A percentile compares a stretch with the other conserved stretches of the same genome.
Conservation (phyloP, 768 basidiomycete species). For the Mycena maculata region DNA sequence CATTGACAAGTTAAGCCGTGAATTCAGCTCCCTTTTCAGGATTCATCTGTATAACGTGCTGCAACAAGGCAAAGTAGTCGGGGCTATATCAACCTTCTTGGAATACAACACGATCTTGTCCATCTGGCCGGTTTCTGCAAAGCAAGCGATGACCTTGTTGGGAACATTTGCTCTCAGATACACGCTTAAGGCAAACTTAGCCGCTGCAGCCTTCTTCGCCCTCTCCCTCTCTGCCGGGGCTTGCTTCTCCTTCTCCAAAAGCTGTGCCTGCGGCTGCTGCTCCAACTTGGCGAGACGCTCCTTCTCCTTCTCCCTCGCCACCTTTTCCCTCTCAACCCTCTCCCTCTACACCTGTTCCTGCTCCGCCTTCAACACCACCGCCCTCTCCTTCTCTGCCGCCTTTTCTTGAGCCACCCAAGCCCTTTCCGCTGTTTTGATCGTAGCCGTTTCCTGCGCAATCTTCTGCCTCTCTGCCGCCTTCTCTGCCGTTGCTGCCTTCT, state of each 20-base stretch:
- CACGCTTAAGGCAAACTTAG: conserved; percentile 87
- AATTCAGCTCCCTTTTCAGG: conserved; percentile 99
- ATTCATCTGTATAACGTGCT: conserved; percentile 95
- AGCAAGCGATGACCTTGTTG: conserved; percentile 99
- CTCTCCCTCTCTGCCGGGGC: conserved; percentile 40
- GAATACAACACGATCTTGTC: conserved; percentile 98
- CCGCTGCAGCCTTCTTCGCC: conserved; percentile 32
- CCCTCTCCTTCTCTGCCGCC: conserved; percentile 55
- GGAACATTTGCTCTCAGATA: conserved; percentile 98
- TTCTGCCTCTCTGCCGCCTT: conserved; percentile 72
- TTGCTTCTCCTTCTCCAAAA: conserved; percentile 48
- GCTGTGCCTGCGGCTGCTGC: conserved; percentile 46
- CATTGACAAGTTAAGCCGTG: conserved; percentile 93
- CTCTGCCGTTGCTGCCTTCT: conserved; percentile 71
- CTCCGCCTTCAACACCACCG: conserved; percentile 42
- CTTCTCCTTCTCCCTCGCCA: conserved; percentile 54
- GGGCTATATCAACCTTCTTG: conserved; percentile 95
- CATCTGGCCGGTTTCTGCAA: conserved; percentile 97
- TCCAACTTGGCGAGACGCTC: conserved; percentile 48
- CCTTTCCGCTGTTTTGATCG: conserved; percentile 64
- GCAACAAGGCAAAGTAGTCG: conserved; percentile 91
- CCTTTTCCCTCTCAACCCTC: conserved; percentile 49
- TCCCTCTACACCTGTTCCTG: conserved; percentile 50
- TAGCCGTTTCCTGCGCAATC: conserved; percentile 68
- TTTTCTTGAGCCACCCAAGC: conserved; percentile 66